These are phyloP conservation scores for Eimeria praecox DNA, from an alignment of 169 alveolate genomes.

Conservation along the genomic window DNA sequence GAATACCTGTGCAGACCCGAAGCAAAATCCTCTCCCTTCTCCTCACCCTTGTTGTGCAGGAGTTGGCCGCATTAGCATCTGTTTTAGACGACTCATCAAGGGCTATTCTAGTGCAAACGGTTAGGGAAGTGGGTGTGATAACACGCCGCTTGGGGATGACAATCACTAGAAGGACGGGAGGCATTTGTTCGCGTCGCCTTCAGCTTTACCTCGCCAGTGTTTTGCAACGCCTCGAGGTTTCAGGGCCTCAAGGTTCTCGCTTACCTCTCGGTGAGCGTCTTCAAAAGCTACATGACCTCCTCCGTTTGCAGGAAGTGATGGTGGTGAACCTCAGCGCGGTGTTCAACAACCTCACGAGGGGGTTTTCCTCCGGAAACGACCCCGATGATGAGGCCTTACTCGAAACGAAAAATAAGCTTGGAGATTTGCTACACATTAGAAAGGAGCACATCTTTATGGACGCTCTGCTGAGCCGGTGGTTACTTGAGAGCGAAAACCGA, in stretches of 20 bases:
- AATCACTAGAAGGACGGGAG: constrained; percentile 8
- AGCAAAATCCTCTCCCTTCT: constrained; percentile 1
- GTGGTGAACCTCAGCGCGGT: background rate
- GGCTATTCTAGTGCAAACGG: background rate
- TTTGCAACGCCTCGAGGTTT: constrained; percentile 8
- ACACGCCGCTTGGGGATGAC: constrained; percentile 11
- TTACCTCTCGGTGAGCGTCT: background rate
- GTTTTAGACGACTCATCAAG: background rate
- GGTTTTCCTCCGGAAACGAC: background rate
- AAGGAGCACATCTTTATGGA: background rate
- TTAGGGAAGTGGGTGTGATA: background rate
- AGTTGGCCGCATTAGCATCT: constrained; percentile 12
- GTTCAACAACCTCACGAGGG: background rate
- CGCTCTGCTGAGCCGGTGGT: background rate
- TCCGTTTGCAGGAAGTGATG: constrained; percentile 7
- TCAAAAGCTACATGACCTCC: background rate
- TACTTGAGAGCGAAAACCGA: background rate
- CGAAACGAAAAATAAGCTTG: background rate
- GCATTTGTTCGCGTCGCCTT: constrained; percentile 15
- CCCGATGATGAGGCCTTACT: background rate
- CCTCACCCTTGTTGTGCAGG: constrained; percentile 22
- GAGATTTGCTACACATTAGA: constrained; percentile 11
- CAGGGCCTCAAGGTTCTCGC: background rate
- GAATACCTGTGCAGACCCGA: background rate
- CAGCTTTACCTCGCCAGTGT: background rate